These are phyloP conservation scores for Pseudocercospora vitis DNA, from an alignment of 2,329 filamentous ascomycete genomes.

Conservation along the genomic window DNA sequence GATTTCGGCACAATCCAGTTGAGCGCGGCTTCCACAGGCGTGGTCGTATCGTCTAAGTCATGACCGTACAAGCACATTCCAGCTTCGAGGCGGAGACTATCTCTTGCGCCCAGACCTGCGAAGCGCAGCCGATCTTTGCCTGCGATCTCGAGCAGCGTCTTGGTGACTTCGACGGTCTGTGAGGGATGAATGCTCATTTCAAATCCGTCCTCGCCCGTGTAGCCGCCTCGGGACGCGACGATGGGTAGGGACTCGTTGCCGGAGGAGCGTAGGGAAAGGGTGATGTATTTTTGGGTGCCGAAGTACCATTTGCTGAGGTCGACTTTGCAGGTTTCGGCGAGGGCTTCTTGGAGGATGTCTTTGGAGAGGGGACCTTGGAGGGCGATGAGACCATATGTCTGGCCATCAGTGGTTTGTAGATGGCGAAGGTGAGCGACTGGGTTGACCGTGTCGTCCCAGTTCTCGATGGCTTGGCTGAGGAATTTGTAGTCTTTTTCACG, in stretches of 20 bases:
- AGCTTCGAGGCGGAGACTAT: constrained; percentile 89
- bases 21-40: constrained; percentile 65
- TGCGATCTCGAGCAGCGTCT: constrained; percentile 64
- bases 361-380: constrained; percentile 81
- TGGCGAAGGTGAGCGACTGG: constrained; percentile 36
- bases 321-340: constrained; percentile 53
- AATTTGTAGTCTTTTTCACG: constrained; percentile 84
- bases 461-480: constrained; percentile 66
- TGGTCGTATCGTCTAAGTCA: constrained; percentile 79
- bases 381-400: constrained; percentile 75
- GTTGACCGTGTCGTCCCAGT: constrained; percentile 56
- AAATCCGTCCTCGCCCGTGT: constrained; percentile 97
- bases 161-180: constrained; percentile 64
- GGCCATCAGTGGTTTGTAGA: constrained; percentile 44
- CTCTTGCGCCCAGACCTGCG: constrained; percentile 85
- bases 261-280: constrained; percentile 59
- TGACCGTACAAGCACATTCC: constrained; percentile 99
- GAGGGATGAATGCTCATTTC: constrained; percentile 81
- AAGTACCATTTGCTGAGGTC: constrained; percentile 72
- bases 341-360: constrained; percentile 64
- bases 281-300: constrained; percentile 68
- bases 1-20: constrained; percentile 84
- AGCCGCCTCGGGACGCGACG: constrained; percentile 83
- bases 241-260: constrained; percentile 54
- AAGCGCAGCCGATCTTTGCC: constrained; percentile 67